Evolutionary conservation across 1,284 basidiomycete genomes (phyloP).

Genomic region (Neolentinus lepideus): DNA sequence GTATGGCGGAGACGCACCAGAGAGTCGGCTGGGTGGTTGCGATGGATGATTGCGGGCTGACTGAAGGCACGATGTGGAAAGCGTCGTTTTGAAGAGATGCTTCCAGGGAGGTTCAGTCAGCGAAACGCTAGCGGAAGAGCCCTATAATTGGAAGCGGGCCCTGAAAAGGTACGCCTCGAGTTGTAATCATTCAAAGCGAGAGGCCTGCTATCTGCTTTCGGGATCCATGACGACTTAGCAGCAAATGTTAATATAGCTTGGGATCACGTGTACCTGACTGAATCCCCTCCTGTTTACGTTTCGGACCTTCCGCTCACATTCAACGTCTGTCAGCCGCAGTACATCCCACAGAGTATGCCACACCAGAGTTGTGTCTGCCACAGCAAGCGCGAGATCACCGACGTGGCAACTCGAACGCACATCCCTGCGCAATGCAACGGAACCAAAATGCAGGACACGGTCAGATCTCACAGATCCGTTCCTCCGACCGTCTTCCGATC

Average conservation of each 20-base stretch:
- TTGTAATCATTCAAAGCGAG: neutral
- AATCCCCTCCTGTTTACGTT: neutral
- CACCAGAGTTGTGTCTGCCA: too few species aligned
- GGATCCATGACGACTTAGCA: neutral
- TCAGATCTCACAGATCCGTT: neutral
- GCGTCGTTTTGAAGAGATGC: neutral
- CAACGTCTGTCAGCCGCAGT: too few species aligned
- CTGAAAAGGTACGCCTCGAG: neutral
- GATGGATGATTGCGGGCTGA: slow-evolving; percentile 1
- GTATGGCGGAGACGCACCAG: neutral
- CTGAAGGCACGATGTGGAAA: neutral
- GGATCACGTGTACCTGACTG: neutral
- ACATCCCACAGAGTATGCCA: too few species aligned
- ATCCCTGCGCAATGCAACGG: too few species aligned
- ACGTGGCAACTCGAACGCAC: too few species aligned
- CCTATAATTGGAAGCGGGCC: neutral
- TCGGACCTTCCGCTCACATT: too few species aligned
- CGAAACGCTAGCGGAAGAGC: neutral
- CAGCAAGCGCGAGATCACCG: too few species aligned
- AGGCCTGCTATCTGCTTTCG: neutral
- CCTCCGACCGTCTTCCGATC: neutral
- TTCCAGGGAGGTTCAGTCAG: neutral
- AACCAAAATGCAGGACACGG: neutral
- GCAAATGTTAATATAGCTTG: neutral
- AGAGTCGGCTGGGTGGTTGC: neutral